Conservation (phyloP, 2,329 filamentous ascomycete genomes). For the Xylaria digitata region DNA sequence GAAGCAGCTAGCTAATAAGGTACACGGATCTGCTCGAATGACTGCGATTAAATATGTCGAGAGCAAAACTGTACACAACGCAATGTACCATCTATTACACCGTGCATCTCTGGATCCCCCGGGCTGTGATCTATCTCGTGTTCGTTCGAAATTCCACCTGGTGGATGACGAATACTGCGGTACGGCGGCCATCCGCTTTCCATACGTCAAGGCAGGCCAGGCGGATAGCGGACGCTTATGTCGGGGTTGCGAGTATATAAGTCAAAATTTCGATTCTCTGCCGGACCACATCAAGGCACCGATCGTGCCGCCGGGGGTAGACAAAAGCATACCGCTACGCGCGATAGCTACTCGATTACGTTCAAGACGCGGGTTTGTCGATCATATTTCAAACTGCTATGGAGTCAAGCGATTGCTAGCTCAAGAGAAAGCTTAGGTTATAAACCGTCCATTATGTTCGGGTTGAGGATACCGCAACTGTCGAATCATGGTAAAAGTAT, state of each 20-base stretch:
- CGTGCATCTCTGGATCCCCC: constrained; percentile 40
- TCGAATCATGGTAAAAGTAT: background rate
- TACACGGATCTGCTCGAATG: constrained; percentile 42
- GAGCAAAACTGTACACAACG: constrained; percentile 19
- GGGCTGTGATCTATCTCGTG: constrained; percentile 42
- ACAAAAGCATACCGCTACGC: constrained; percentile 1
- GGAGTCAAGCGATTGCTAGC: constrained; percentile 32
- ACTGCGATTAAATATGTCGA: constrained; percentile 23
- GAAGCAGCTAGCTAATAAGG: constrained; percentile 45
- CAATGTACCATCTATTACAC: constrained; percentile 38
- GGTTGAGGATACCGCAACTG: too few relatives aligned
- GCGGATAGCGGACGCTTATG: constrained; percentile 43
- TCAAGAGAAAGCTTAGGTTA: background rate
- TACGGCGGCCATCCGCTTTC: constrained; percentile 46
- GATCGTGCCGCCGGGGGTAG: constrained; percentile 7
- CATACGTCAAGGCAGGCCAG: constrained; percentile 38
- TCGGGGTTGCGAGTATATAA: constrained; percentile 41
- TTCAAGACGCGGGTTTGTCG: constrained; percentile 40
- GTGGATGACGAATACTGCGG: constrained; percentile 43
- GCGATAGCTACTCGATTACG: constrained; percentile 39
- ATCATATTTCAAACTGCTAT: constrained; percentile 44
- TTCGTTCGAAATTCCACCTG: constrained; percentile 36
- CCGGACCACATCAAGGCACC: constrained; percentile 12
- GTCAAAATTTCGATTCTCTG: constrained; percentile 10
- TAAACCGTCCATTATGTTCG: background rate